Evolutionary conservation across 371 early-diverging fungal species (phyloP), one percentile per base, ranked within the genome.

Genomic region (Mucor saturninus): DNA sequence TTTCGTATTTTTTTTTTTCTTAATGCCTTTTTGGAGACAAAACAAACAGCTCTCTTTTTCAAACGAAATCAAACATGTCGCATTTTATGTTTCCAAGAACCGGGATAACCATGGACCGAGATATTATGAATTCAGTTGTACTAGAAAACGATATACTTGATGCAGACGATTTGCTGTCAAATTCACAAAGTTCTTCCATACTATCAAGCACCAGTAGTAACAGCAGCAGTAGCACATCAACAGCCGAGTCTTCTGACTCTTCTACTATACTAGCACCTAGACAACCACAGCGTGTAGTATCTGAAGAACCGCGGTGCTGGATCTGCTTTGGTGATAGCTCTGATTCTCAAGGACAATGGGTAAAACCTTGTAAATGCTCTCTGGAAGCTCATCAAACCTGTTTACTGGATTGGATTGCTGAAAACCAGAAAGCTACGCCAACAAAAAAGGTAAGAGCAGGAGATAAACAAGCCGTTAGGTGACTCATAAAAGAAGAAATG

Each of bases 351-450:
- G 85, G 71, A 30, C 64, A 71, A 43, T 92, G 92, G 92, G 83
- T 88, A 13, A 84, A 85, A 43, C 88, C 92, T n/a, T 92, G 92
- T 49, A 77, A 74, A 50, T 92, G 92, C 62, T 86, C 91, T 11
- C 69, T 92, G 10, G 81, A 88, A 26, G 81, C 87, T 37, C 92
- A 92, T 56, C 89, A 90, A 59, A 78, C 86, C 58, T 92, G 92
- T 65, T 74, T 92, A 54, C 73, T 92, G 9, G 84, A 86, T 65
- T 92, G 92, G 92, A 86, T 92, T 56, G 75, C 84, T 14, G 91
- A 91, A 70, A 89, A 83, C 40, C 89, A 90, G 59, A 83, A 84
- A 37, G 85, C 69, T 8, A 39, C 50, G 14, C 39, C 38, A 21
- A 53, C 45, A 21, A 43, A 61, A 31, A 56, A 56, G 31, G 57